Evolutionary conservation across 257 asterid species (phyloP).

Genomic region (Capsicum rhomboideum): DNA sequence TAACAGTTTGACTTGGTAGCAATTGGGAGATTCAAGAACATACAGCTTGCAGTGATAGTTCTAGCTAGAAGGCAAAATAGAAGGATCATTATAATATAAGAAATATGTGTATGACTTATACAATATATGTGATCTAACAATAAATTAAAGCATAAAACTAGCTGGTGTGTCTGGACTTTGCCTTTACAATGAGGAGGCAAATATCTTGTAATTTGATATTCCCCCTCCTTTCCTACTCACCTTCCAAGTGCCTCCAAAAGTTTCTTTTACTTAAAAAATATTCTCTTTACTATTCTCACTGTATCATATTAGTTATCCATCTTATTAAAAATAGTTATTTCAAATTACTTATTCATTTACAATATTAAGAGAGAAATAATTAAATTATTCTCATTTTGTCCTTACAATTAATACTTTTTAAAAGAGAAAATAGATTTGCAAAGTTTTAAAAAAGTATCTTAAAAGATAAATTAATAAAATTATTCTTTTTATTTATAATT

Average conservation of each 20-base stretch:
- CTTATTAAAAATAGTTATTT: no score
- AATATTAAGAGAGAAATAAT: no score
- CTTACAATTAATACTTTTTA: no score
- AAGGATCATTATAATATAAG: neutral
- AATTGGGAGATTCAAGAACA: neutral
- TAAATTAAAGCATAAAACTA: conserved; percentile 28
- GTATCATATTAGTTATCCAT: no score
- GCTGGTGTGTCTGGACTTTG: conserved; percentile 68
- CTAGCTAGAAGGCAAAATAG: neutral
- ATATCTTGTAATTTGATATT: conserved; percentile 57
- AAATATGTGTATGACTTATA: neutral
- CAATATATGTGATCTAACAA: conserved; percentile 14
- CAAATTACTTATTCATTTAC: no score
- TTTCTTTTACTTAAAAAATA: neutral
- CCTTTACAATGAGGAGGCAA: conserved; percentile 56
- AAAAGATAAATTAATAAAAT: no score
- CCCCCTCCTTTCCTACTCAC: conserved; percentile 44
- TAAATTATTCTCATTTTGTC: no score
- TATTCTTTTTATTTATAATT: no score
- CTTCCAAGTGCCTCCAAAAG: conserved; percentile 28
- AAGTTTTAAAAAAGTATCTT: no score
- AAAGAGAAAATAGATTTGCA: no score
- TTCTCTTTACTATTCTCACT: neutral
- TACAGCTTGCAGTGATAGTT: conserved; percentile 3
- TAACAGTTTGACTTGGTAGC: neutral